Evolutionary conservation across 768 basidiomycete genomes (phyloP).

Genomic region (Hortiboletus campestris): DNA sequence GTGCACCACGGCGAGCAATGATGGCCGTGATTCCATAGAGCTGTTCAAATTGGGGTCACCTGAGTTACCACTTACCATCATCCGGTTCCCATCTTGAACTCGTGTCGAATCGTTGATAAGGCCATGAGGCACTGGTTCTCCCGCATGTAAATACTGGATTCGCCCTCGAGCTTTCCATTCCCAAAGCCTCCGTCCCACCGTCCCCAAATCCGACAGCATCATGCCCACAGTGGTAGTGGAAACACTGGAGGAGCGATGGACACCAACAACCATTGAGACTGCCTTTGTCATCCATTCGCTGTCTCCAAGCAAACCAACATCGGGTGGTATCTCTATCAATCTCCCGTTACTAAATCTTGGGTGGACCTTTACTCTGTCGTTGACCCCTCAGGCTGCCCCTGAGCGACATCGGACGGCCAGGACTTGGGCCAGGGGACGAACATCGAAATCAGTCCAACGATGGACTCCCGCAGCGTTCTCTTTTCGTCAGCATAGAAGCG

Average conservation of each 20-base stretch:
- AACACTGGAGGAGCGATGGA: slow-evolving; percentile 17
- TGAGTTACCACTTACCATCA: too few relatives aligned
- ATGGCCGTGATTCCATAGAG: slow-evolving; percentile 15
- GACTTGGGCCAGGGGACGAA: too few relatives aligned
- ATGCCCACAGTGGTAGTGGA: not conserved
- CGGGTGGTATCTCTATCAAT: not conserved
- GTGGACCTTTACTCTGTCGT: slow-evolving; percentile 16
- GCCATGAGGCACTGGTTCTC: not conserved
- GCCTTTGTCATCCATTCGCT: not conserved
- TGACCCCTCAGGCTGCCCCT: slow-evolving; percentile 5
- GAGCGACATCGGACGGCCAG: too few relatives aligned
- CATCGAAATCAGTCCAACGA: not conserved
- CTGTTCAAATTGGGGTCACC: too few relatives aligned
- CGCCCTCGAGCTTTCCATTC: not conserved
- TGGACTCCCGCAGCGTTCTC: slow-evolving; percentile 6
- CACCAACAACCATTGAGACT: slow-evolving; percentile 8
- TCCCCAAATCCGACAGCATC: not conserved
- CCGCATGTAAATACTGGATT: not conserved
- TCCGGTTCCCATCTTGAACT: too few relatives aligned
- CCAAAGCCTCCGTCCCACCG: too few relatives aligned
- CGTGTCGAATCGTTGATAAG: not conserved
- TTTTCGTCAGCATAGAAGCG: not conserved
- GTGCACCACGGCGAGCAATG: slow-evolving; percentile 27
- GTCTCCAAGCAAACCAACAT: not conserved
- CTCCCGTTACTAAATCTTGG: slow-evolving; percentile 12